These are phyloP conservation scores for Hylodesmum podocarpum DNA, from an alignment of 306 rosid species.

Conservation along the genomic window DNA sequence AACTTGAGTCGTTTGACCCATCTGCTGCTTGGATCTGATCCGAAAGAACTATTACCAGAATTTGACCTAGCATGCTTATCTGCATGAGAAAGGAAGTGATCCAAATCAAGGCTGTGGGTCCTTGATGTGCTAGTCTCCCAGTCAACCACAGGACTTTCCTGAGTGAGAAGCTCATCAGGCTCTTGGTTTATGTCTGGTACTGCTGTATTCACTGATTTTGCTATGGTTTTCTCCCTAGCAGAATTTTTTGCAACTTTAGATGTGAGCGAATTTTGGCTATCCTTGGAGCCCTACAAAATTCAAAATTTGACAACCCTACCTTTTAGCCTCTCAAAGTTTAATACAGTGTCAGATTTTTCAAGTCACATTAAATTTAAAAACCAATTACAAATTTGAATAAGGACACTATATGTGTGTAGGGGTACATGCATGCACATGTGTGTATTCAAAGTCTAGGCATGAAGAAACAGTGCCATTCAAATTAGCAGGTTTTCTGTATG, in stretches of 20 bases:
- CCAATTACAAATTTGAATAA: neutral
- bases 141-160: conserved; percentile 48
- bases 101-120: conserved; percentile 77
- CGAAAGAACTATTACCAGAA: conserved; percentile 41
- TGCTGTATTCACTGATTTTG: conserved; percentile 17
- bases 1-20: conserved; percentile 84
- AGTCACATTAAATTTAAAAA: neutral
- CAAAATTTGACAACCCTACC: conserved; percentile 11
- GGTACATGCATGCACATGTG: neutral
- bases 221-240: conserved; percentile 43
- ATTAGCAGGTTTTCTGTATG: neutral
- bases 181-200: conserved; percentile 58
- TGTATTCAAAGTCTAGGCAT: neutral
- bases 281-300: conserved; percentile 56
- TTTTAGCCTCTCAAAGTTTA: conserved; percentile 29
- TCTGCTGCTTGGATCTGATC: conserved; percentile 58
- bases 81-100: conserved; percentile 62
- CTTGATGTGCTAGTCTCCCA: conserved; percentile 74
- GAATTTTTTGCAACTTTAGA: conserved; percentile 41
- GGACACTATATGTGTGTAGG: neutral
- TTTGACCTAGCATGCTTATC: conserved; percentile 46
- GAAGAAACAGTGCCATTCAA: conserved; percentile 6
- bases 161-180: conserved; percentile 41
- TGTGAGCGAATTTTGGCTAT: conserved; percentile 40
- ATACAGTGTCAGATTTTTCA: conserved; percentile 8